Base-by-base conservation (phyloP, 2,329 filamentous ascomycete genomes). In the Fusarium incarnatum region DNA sequence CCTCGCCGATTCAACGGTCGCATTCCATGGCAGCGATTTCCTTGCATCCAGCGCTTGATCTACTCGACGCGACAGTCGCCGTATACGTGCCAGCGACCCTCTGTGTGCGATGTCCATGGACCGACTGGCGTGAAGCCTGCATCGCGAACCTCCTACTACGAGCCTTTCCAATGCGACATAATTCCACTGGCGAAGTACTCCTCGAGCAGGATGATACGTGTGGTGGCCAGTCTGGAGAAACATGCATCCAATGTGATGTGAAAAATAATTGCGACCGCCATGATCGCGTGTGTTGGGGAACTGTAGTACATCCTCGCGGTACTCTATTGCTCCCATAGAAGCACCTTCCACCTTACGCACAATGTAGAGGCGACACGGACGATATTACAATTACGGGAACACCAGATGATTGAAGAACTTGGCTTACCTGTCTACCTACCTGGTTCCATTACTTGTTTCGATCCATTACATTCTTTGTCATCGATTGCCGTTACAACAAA, bases 1-100 rank as follows among this genome's bases (percentile, higher is more conserved):
- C 7, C 28, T 9, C 30, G 3, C 7, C 7, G 13, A 32, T 32
- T 8, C 16, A 11, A 10, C 16, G 9, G 32, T 18, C 32, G 16
- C 32, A 37, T 18, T 18, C 5, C 2, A 6, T 10, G 16, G 5
- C 6, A 18, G 1, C 32, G 1, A 34, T 18, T 5, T 5, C 1
- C 9, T 11, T 8, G 9, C 2, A 16, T 5, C 32, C 16, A 18
- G 32, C 5, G 32, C 32, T 37, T 18, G 32, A 2, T 37, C 9
- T 18, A 11, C 5, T 37, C 5, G 16, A 37, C 0, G 32, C 32
- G 16, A 37, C 9, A 37, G 9, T 16, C 32, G 32, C 16, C 16
- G 8, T 34, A 34, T 10, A 34, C 9, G 8, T 18, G 16, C 16
- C 8, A 6, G 32, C 32, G 32, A 34, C 7, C 7, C 8, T 16